phyloP scores from a whole-genome alignment of 495 filamentous ascomycete species.

The Aeminium ludgeri region DNA sequence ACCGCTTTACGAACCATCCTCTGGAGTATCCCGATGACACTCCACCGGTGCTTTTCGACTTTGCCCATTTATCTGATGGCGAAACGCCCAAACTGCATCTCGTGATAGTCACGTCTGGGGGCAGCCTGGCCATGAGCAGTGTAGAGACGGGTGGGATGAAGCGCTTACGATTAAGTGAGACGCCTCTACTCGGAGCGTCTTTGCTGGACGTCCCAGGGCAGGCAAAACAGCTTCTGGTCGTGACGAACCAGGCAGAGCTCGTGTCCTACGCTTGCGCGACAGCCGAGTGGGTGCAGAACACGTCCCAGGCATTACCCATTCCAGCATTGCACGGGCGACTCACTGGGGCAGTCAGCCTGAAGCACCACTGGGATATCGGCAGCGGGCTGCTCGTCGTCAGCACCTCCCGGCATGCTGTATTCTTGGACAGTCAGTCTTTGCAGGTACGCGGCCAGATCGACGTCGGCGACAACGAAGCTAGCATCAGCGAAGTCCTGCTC shows the following conservation, averaged over 20 bases:
- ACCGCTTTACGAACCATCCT: conserved; percentile 6
- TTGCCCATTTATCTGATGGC: neutral
- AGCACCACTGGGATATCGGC: neutral
- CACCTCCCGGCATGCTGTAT: neutral
- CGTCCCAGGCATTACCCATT: neutral
- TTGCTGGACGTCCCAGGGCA: neutral
- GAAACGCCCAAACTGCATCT: neutral
- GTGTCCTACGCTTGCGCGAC: neutral
- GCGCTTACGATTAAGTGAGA: neutral
- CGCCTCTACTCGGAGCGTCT: conserved; percentile 6
- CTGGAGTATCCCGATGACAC: conserved; percentile 11
- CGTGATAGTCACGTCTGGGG: conserved; percentile 9
- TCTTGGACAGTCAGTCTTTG: conserved; percentile 5
- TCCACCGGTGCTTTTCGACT: conserved; percentile 9
- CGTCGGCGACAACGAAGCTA: neutral
- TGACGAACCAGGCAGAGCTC: conserved; percentile 2
- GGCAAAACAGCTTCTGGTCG: neutral
- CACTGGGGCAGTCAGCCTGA: neutral
- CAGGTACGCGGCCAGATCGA: neutral
- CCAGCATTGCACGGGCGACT: neutral
- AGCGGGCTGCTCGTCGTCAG: neutral
- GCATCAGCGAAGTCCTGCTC: neutral
- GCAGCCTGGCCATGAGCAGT: conserved; percentile 1
- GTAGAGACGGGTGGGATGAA: neutral
- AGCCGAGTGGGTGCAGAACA: neutral